Base-by-base conservation (phyloP, 2,329 filamentous ascomycete species). In the Talaromyces sp. region DNA sequence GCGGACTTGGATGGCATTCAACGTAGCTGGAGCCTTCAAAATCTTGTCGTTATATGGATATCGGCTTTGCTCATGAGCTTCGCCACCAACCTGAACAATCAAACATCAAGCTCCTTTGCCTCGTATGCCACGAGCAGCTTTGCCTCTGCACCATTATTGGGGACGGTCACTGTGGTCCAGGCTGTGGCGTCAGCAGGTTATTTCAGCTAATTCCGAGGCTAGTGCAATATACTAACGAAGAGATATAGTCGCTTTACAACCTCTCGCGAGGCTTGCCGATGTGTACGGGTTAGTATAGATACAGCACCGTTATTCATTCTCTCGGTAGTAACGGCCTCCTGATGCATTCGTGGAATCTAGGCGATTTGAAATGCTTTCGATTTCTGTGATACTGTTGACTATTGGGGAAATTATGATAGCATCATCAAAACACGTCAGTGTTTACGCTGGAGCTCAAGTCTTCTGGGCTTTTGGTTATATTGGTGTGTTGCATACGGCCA, bases 371-470 rank as follows among this genome's bases (percentile, higher is more conserved):
- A 58, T 58, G 48, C 51, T 57, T 19, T 52, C 56, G 32, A 14
- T 58, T 50, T 58, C 56, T 12, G 56, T 58, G 7, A 24, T 58
- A 27, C 31, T 58, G 19, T 24, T 58, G 41, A 58, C 56, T 17
- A 58, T 58, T 19, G 56, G 56, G 43, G 56, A 58, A 17, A 58
- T 58, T 5, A 58, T 58, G 56, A 58, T 50, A 43, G 56, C 56
- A 21, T 58, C 56, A 21, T 58, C 48, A 14, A 41, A 51, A 2
- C 43, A 17, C 38, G 31, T 58, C n/a, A 52, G 56, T 26, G 56
- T 58, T 21, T 58, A 58, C 29, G 56, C 56, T 38, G 56, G 56
- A 7, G 56, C 56, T 32, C 56, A 58, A 21, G 56, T 58, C 6
- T 58, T 58, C 9, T 58, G 56, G 56, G 56, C 56, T 11, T 53